Evolutionary conservation across 257 asterid species (phyloP).

Genomic region (Scutellaria minor): DNA sequence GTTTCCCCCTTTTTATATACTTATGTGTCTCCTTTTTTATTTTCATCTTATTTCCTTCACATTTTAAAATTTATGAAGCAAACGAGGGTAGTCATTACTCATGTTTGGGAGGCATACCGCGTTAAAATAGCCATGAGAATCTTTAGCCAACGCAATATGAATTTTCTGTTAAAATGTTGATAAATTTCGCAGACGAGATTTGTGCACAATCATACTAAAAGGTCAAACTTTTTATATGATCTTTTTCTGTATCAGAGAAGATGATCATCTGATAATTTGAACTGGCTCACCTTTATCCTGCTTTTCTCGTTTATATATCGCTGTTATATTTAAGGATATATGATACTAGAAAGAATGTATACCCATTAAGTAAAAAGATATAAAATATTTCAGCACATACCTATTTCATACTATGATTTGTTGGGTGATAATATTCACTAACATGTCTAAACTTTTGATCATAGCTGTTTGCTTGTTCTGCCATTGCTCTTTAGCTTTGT

Average conservation of each 20-base stretch:
- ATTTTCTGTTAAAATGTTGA: constrained; percentile 1
- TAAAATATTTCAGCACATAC: neutral
- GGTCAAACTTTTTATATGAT: neutral
- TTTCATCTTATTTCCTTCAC: neutral
- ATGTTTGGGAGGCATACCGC: neutral
- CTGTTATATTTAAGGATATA: neutral
- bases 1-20: neutral
- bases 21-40: constrained; percentile 4
- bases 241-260: neutral
- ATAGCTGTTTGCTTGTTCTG: neutral
- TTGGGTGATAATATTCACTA: constrained; percentile 3
- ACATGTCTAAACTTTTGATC: constrained; percentile 5
- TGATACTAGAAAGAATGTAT: constrained; percentile 1
- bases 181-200: neutral
- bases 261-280: neutral
- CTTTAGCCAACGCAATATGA: constrained; percentile 21
- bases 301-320: neutral
- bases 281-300: neutral
- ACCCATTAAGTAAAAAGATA: constrained; percentile 4
- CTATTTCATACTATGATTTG: neutral
- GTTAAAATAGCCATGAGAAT: neutral
- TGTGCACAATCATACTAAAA: neutral
- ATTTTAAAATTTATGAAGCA: neutral
- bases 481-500: neutral
- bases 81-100: neutral